Evolutionary conservation across 306 rosid species (phyloP).

Genomic region (Citrullus colocynthis): DNA sequence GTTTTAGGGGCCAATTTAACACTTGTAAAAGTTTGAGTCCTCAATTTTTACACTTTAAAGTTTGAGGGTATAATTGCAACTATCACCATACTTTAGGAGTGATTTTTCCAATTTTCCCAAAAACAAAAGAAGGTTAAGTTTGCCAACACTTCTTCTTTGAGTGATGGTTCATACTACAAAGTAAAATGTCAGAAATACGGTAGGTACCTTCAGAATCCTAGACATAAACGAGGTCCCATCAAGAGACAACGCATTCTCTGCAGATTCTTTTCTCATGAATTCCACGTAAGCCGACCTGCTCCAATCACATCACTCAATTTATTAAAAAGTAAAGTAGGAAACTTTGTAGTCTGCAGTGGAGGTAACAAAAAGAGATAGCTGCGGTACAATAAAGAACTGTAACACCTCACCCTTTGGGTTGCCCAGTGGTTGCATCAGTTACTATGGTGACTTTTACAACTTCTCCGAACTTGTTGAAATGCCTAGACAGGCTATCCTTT

Average conservation of each 20-base stretch:
- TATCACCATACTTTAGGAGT: no score
- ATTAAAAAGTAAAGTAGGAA: background rate
- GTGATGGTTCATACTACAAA: background rate
- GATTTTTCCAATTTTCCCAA: no score
- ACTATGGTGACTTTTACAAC: constrained; percentile 63
- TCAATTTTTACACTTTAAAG: no score
- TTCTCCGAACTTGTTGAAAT: constrained; percentile 80
- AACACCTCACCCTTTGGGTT: constrained; percentile 69
- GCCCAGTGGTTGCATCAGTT: constrained; percentile 75
- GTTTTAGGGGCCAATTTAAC: no score
- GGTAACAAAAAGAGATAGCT: background rate
- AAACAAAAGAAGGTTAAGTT: background rate
- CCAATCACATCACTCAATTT: constrained; percentile 4
- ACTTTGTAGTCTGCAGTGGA: background rate
- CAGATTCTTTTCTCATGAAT: constrained; percentile 84
- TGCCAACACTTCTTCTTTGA: background rate
- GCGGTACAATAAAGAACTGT: constrained; percentile 7
- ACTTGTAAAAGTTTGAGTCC: no score
- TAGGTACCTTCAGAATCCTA: constrained; percentile 77
- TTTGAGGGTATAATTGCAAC: no score
- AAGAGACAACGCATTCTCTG: constrained; percentile 76
- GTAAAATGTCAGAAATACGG: background rate
- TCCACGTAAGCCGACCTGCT: constrained; percentile 89
- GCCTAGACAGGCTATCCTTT: constrained; percentile 79
- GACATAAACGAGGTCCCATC: constrained; percentile 95